Evolutionary conservation across 495 filamentous ascomycete species (phyloP).

Genomic region (Pyrenopolyporus hunteri): DNA sequence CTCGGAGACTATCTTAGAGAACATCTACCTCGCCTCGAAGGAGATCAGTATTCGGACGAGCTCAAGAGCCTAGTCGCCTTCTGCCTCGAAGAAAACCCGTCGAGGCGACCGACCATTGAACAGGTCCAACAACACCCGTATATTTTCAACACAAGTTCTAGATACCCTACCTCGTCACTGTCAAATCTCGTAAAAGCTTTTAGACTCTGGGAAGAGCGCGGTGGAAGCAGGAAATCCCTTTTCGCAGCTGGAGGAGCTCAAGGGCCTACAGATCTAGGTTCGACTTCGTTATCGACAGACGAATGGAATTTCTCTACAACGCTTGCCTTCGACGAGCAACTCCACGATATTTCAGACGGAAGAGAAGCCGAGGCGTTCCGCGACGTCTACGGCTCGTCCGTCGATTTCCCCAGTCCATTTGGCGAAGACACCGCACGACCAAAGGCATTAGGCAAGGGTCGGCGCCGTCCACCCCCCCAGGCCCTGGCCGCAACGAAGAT

Average conservation of each 20-base stretch:
- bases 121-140: constrained; percentile 68
- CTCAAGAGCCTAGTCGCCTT: constrained; percentile 80
- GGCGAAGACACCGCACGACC: constrained; percentile 51
- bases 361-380: constrained; percentile 49
- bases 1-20: constrained; percentile 68
- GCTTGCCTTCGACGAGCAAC: constrained; percentile 75
- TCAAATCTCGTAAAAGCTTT: constrained; percentile 80
- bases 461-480: constrained; percentile 58
- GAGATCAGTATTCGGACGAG: constrained; percentile 73
- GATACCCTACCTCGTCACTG: constrained; percentile 72
- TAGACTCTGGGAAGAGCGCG: constrained; percentile 82
- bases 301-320: constrained; percentile 96
- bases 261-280: constrained; percentile 52
- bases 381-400: constrained; percentile 58
- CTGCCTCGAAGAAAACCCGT: constrained; percentile 76
- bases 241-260: constrained; percentile 79
- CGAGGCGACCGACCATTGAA: constrained; percentile 73
- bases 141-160: constrained; percentile 64
- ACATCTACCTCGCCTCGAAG: constrained; percentile 73
- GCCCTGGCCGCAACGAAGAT: constrained; percentile 47
- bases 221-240: constrained; percentile 82
- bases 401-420: constrained; percentile 50
- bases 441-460: constrained; percentile 45
- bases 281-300: constrained; percentile 57
- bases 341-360: constrained; percentile 49